These are phyloP conservation scores for Solanum microdontum DNA, from an alignment of 257 asterid species.

Conservation along the genomic window DNA sequence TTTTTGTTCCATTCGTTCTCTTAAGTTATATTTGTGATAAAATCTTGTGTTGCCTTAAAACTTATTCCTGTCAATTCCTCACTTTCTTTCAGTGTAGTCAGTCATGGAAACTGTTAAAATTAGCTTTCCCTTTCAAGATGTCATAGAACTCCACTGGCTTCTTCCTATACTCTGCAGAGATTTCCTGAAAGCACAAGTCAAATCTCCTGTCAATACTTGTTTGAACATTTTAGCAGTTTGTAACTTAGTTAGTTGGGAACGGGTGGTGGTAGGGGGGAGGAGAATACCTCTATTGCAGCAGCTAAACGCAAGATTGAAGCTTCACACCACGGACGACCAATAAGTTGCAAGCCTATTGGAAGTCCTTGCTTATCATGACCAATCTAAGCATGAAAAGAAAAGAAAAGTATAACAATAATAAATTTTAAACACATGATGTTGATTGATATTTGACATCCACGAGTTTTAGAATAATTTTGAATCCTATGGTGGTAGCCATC, in stretches of 20 bases:
- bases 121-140: conserved; percentile 46
- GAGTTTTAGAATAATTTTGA: neutral
- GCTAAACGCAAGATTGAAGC: conserved; percentile 84
- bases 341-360: conserved; percentile 83
- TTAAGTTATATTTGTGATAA: neutral
- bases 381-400: conserved; percentile 28
- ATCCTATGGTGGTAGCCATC: neutral
- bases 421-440: neutral
- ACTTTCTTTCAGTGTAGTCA: neutral
- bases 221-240: neutral
- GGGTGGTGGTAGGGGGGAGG: neutral
- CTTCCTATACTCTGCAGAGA: conserved; percentile 46
- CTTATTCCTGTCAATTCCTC: neutral
- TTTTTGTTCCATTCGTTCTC: neutral
- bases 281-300: conserved; percentile 65
- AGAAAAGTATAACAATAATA: neutral
- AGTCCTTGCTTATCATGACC: conserved; percentile 95
- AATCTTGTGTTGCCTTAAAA: neutral
- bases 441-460: neutral
- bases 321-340: conserved; percentile 98
- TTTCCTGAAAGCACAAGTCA: conserved; percentile 38
- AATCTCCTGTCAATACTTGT: neutral
- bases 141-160: conserved; percentile 69
- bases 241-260: neutral
- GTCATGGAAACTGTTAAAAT: neutral